Conservation (phyloP, 306 rosid genomes). For the Castanopsis chinensis region DNA sequence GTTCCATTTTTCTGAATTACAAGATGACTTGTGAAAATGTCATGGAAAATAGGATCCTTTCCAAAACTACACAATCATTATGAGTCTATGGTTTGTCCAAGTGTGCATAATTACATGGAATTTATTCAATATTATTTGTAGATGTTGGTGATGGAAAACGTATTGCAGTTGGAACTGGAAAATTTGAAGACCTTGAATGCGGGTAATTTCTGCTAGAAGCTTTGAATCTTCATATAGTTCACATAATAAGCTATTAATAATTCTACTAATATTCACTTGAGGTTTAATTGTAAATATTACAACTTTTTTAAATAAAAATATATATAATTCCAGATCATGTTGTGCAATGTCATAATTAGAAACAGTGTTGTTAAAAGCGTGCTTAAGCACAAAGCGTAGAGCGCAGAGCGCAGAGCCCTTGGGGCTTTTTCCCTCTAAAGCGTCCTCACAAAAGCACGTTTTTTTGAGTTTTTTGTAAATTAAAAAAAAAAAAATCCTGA, state of each 20-base stretch:
- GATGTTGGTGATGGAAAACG: constrained; percentile 72
- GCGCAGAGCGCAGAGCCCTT: no score
- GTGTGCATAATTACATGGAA: constrained; percentile 12
- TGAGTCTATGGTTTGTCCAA: constrained; percentile 3
- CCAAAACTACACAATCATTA: neutral
- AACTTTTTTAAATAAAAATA: no score
- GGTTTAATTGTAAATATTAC: constrained; percentile 2
- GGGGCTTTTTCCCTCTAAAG: no score
- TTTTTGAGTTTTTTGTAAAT: no score
- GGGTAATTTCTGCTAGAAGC: constrained; percentile 44
- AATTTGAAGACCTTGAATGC: constrained; percentile 74
- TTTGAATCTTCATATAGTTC: neutral
- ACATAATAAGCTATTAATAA: neutral
- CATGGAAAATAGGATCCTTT: constrained; percentile 13
- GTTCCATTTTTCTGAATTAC: constrained; percentile 13
- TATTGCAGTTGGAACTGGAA: constrained; percentile 70
- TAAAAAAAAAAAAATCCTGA: no score
- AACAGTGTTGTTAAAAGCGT: no score
- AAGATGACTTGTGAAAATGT: neutral
- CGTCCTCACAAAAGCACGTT: no score
- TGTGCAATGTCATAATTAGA: neutral
- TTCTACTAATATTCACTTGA: neutral
- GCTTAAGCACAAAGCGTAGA: no score
- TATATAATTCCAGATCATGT: neutral
- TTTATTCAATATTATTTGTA: constrained; percentile 35